Evolutionary conservation across 139 green algal species (phyloP).

Genomic region (Mychonastes homosphaera): DNA sequence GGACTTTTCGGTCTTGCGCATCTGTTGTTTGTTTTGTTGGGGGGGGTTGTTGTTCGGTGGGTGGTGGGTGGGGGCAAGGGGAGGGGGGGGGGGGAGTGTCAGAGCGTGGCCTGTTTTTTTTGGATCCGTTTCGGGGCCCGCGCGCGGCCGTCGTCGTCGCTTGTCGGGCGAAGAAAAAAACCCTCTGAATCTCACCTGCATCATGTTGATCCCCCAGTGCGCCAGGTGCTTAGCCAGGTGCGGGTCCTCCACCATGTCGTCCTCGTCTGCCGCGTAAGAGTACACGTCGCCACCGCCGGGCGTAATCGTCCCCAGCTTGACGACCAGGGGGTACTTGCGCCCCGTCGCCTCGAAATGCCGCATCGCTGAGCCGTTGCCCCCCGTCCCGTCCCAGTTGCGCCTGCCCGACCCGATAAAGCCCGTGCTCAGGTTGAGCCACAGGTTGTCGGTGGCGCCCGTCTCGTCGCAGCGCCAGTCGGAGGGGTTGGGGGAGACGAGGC

Average conservation of each 20-base stretch:
- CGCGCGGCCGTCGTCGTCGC: too few relatives aligned
- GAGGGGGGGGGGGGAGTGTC: too few relatives aligned
- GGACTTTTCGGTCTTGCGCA: constrained; percentile 95
- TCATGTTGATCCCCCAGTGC: constrained; percentile 98
- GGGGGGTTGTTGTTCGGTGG: too few relatives aligned
- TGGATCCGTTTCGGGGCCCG: too few relatives aligned
- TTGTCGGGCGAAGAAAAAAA: too few relatives aligned
- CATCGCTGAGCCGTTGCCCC: constrained; percentile 85
- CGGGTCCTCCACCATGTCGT: constrained; percentile 95
- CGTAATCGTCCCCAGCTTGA: constrained; percentile 98
- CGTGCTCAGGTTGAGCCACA: constrained; percentile 97
- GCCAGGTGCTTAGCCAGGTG: constrained; percentile 67
- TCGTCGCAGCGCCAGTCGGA: constrained; percentile 84
- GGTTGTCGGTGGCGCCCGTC: constrained; percentile 80
- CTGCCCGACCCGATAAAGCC: constrained; percentile 90
- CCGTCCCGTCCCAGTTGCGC: constrained; percentile 72
- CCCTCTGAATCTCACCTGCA: constrained; percentile 33
- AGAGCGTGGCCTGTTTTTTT: too few relatives aligned
- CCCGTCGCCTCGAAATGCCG: constrained; percentile 82
- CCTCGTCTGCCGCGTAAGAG: constrained; percentile 74
- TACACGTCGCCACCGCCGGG: constrained; percentile 68
- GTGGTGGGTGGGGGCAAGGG: not conserved
- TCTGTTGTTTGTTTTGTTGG: too few relatives aligned
- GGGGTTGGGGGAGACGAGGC: constrained; percentile 65
- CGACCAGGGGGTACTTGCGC: constrained; percentile 79